Evolutionary conservation across 306 rosid genomes (phyloP), one percentile per base, ranked within the genome.

Genomic region (Corylus heterophylla): DNA sequence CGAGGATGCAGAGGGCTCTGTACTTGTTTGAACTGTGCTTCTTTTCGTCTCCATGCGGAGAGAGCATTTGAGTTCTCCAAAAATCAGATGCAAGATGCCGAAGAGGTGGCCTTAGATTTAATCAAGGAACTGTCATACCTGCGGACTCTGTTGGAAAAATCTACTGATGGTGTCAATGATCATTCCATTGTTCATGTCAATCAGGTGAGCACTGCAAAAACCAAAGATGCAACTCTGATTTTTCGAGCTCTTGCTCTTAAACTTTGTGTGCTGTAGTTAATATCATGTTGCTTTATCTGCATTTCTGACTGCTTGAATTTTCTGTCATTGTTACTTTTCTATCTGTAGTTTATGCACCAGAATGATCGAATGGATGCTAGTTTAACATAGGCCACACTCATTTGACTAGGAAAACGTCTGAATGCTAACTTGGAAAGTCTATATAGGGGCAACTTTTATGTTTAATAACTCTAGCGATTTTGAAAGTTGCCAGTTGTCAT

Each of bases 1-100:
- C 78, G 97, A 77, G 97, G 97, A 62, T 94, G 98, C 89, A 86
- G 97, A 86, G 97, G 98, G 54, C 88, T 83, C 72, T 94, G 98
- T 84, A 42, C 84, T 54, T 94, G 98, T 85, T 85, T 94, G 89
- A 91, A 90, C 81, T 92, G 97, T 78, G 89, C 83, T 84, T 92
- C 95, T 31, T 92, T 91, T 74, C 92, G 88, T 51, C 94, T 94
- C 61, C 86, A 91, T 74, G 95, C 98, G 6, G 95, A 94, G 77
- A 91, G 93, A 89, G 89, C 95, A 81, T 94, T 92, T 84, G 97
- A 94, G 68, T 94, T 91, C 88, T 94, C 98, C 18, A 87, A 74
- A 86, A 89, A 91, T 86, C 95, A 88, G 82, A 79, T 92, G 73
- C 84, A 87, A 75, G 95, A 92, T 74, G 89, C 95, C 12, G 87